Evolutionary conservation across 139 green algal genomes (phyloP).

Genomic region (Chlorella sp.): DNA sequence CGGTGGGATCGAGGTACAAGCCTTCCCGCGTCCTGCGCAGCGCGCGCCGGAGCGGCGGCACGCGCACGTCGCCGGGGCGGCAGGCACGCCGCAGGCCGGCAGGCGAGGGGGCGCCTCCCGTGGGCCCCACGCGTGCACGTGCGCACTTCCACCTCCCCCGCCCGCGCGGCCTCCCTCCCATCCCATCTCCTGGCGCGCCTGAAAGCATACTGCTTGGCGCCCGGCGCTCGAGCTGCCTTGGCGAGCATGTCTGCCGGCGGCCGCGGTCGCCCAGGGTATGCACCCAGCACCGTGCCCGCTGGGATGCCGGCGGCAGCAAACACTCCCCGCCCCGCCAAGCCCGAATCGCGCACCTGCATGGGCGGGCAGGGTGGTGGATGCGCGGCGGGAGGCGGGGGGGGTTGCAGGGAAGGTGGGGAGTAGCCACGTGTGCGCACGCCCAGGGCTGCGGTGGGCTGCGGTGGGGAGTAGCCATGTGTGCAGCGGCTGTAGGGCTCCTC

Average conservation of each 20-base stretch:
- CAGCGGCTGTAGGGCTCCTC: neutral
- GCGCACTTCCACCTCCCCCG: too few relatives aligned
- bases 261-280: conserved; percentile 56
- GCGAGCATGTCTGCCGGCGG: conserved; percentile 38
- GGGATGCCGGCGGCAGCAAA: conserved; percentile 50
- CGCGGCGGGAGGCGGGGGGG: neutral
- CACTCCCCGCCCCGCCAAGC: conserved; percentile 48
- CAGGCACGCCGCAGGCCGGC: too few relatives aligned
- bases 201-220: conserved; percentile 45
- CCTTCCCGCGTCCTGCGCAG: neutral
- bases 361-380: neutral
- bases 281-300: conserved; percentile 45
- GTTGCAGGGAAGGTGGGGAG: neutral
- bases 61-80: too few relatives aligned
- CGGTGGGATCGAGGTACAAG: conserved; percentile 58
- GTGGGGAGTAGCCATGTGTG: neutral
- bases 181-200: too few relatives aligned
- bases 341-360: conserved; percentile 40
- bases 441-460: neutral
- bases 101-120: too few relatives aligned
- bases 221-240: conserved; percentile 40
- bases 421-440: neutral
- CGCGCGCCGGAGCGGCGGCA: too few relatives aligned
- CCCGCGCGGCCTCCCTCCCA: too few relatives aligned
- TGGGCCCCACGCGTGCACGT: too few relatives aligned